These are phyloP conservation scores for Allomyces javanicus DNA, from an alignment of 192 early-diverging fungal species.

Conservation along the genomic window DNA sequence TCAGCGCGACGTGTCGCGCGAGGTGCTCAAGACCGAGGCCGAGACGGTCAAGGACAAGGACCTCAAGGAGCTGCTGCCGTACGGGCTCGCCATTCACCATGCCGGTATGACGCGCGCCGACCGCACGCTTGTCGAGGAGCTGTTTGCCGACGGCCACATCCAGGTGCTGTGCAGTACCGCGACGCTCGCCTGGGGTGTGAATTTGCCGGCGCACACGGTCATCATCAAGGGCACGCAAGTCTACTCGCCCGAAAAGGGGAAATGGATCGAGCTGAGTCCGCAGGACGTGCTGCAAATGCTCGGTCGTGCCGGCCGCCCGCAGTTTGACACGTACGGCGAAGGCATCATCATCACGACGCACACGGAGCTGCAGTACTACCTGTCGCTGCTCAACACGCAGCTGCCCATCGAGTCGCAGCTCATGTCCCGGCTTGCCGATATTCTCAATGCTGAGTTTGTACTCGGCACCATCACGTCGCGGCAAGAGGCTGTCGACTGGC, in stretches of 20 bases:
- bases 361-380: constrained; percentile 78
- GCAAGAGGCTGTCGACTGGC: constrained; percentile 88
- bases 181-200: constrained; percentile 97
- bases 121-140: constrained; percentile 76
- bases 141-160: constrained; percentile 78
- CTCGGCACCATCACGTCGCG: constrained; percentile 76
- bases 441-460: constrained; percentile 90
- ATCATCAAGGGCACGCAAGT: constrained; percentile 98
- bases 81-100: constrained; percentile 90
- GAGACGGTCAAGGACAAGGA: constrained; percentile 60
- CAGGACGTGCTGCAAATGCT: constrained; percentile 98
- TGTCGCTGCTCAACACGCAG: constrained; percentile 86
- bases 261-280: constrained; percentile 83
- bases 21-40: constrained; percentile 65
- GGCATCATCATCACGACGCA: constrained; percentile 94
- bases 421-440: constrained; percentile 63
- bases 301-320: constrained; percentile 89
- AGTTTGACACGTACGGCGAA: constrained; percentile 87
- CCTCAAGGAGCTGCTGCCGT: constrained; percentile 75
- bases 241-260: constrained; percentile 85
- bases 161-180: constrained; percentile 90
- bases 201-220: constrained; percentile 91
- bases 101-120: constrained; percentile 86
- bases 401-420: constrained; percentile 96
- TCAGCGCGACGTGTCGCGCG: constrained; percentile 56